phyloP scores from a whole-genome alignment of 2,329 filamentous ascomycete species.

The Penicillium sp. region DNA sequence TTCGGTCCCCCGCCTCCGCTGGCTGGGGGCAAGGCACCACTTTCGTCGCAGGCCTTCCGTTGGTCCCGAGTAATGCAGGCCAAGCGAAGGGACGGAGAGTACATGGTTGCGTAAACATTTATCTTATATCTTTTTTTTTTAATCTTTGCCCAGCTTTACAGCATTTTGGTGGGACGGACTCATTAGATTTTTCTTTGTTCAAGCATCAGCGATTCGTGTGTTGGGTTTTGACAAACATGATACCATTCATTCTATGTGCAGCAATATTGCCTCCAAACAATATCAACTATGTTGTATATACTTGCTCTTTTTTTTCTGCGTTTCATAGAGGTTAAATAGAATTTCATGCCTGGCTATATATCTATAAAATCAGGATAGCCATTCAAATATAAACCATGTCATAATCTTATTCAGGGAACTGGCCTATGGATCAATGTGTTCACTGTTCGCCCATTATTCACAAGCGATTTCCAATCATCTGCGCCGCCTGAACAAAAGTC shows the following conservation, averaged over 20 bases:
- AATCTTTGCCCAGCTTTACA: constrained; percentile 1
- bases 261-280: not conserved
- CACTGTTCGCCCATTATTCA: not conserved
- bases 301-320: not conserved
- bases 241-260: constrained; percentile 16
- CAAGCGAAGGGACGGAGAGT: constrained; percentile 38
- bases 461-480: not conserved
- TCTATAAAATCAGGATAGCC: not conserved
- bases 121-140: not conserved
- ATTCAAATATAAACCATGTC: not conserved
- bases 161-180: not conserved
- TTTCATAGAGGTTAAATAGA: not conserved
- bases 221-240: constrained; percentile 15
- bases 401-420: not conserved
- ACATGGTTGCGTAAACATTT: constrained; percentile 36
- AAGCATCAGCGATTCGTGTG: constrained; percentile 7
- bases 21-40: constrained; percentile 10
- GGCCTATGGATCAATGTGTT: not conserved
- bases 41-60: constrained; percentile 31
- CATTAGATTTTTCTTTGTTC: not conserved
- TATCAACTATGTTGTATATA: not conserved
- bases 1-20: constrained; percentile 16
- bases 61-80: constrained; percentile 40
- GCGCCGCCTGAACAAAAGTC: not conserved
- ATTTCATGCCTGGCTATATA: not conserved